Evolutionary conservation across 2,329 filamentous ascomycete genomes (phyloP).

Genomic region (Fusarium nygamai): DNA sequence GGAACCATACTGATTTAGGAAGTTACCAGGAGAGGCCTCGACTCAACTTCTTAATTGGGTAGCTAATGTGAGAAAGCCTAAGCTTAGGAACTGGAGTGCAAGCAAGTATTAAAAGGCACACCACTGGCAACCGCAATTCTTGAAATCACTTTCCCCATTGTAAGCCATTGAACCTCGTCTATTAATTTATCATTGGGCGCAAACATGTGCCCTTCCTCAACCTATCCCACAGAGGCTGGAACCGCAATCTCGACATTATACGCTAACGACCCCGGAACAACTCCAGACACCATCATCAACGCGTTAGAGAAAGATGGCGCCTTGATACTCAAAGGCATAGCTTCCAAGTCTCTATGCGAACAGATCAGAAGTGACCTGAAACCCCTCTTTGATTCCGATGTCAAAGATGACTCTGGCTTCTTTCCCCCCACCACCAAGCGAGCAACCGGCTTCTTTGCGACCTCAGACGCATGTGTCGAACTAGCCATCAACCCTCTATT

Average conservation of each 20-base stretch:
- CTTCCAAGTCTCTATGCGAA: neutral
- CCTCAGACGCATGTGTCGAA: neutral
- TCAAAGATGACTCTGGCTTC: neutral
- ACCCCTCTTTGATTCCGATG: neutral
- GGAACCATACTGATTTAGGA: fast-evolving
- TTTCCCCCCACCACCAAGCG: neutral
- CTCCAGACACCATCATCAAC: neutral
- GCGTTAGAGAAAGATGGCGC: neutral
- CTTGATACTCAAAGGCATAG: neutral
- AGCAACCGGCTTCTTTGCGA: neutral
- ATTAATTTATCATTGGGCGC: fast-evolving
- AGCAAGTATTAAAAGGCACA: neutral
- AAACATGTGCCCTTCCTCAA: neutral
- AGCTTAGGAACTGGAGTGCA: fast-evolving
- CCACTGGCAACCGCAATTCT: fast-evolving
- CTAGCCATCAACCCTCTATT: fast-evolving
- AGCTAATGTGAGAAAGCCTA: neutral
- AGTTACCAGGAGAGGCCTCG: fast-evolving
- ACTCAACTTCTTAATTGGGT: neutral
- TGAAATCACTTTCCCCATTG: fast-evolving
- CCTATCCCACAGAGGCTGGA: neutral
- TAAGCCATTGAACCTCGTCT: fast-evolving
- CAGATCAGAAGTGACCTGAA: fast-evolving
- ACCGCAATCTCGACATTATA: neutral
- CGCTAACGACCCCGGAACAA: fast-evolving